Percentiles rank a stretch among this genome's conserved stretches.
These are phyloP conservation scores for Pichia cactophila DNA, from an alignment of 1,139 yeast species.

Conservation along the genomic window DNA sequence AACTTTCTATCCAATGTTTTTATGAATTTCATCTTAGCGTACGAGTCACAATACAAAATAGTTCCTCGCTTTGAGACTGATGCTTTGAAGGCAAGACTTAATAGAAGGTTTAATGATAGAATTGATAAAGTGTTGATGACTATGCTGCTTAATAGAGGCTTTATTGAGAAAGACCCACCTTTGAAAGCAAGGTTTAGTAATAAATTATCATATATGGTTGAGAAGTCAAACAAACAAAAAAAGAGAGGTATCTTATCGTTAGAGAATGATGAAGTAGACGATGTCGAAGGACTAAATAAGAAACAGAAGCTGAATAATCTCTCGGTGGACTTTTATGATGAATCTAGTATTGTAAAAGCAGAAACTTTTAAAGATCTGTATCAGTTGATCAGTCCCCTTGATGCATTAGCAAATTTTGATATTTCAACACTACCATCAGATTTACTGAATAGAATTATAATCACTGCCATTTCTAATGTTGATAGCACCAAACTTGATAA, in stretches of 20 bases:
- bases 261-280: conserved; percentile 19
- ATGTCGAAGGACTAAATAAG: conserved; percentile 21
- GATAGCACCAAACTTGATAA: conserved; percentile 49
- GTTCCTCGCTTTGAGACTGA: conserved; percentile 26
- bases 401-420: conserved; percentile 57
- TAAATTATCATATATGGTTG: conserved; percentile 25
- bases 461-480: conserved; percentile 52
- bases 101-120: conserved; percentile 42
- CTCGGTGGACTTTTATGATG: conserved; percentile 26
- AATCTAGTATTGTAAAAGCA: conserved; percentile 32
- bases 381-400: conserved; percentile 53
- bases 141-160: conserved; percentile 32
- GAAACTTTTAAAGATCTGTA: conserved; percentile 39
- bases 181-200: conserved; percentile 26
- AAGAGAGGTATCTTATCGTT: conserved; percentile 22
- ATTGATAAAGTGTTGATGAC: conserved; percentile 28
- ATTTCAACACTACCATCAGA: conserved; percentile 60
- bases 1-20: conserved; percentile 40
- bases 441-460: conserved; percentile 57
- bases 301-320: conserved; percentile 18
- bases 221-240: conserved; percentile 21
- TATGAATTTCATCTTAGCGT: conserved; percentile 31
- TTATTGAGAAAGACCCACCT: conserved; percentile 33
- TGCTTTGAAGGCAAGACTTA: conserved; percentile 33
- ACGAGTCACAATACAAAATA: conserved; percentile 27